Evolutionary conservation across 2,329 filamentous ascomycete species (phyloP).

Genomic region (Sarocladiaceae sp.): DNA sequence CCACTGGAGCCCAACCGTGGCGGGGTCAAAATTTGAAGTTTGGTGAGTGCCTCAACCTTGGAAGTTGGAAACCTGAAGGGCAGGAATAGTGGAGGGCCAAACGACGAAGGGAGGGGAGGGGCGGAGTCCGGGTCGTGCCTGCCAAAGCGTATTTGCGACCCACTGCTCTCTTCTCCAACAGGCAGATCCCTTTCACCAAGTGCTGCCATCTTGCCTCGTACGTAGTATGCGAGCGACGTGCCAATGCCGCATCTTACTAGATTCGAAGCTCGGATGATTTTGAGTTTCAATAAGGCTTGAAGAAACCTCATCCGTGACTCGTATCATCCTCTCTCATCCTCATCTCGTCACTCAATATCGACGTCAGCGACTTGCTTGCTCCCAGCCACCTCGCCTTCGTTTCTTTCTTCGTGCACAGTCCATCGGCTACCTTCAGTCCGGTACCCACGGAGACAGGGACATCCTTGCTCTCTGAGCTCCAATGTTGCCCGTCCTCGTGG

Average conservation of each 20-base stretch:
- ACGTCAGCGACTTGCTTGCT: no score
- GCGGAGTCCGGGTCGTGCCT: not conserved
- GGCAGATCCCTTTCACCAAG: not conserved
- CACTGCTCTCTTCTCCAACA: not conserved
- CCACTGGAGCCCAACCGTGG: not conserved
- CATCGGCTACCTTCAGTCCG: no score
- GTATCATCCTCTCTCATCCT: no score
- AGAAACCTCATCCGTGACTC: no score
- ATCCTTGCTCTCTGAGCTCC: not conserved
- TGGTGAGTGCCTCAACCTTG: not conserved
- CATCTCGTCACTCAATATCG: no score
- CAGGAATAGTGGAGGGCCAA: no score
- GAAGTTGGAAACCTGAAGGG: not conserved
- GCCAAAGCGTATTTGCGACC: constrained; percentile 2
- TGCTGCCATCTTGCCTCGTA: no score
- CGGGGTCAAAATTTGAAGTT: not conserved
- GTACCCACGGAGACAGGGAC: not conserved
- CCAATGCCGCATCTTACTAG: no score
- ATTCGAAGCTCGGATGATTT: no score
- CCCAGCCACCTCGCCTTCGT: no score
- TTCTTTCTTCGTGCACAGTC: no score
- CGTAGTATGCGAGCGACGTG: not conserved
- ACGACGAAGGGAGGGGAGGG: not conserved
- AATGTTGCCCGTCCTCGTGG: not conserved
- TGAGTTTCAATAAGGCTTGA: no score